phyloP scores from a whole-genome alignment of 805 yeast genomes.

The Diddensiella santjacobensis region DNA sequence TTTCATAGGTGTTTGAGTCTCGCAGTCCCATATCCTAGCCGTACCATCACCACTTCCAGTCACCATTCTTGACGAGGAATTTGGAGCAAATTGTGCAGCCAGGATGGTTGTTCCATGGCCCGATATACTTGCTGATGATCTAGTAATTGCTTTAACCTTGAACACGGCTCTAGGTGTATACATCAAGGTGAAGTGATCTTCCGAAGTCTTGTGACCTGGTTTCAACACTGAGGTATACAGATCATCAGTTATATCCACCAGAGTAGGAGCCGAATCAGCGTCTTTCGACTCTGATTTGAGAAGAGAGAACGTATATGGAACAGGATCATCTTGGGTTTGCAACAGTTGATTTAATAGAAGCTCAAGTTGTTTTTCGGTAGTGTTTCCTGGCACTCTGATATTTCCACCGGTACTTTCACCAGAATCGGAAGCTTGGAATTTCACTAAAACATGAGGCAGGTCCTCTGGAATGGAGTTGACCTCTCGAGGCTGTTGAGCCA shows the following conservation, averaged over 20 bases:
- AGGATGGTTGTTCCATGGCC: conserved; percentile 95
- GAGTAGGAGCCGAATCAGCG: conserved; percentile 28
- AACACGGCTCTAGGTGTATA: conserved; percentile 95
- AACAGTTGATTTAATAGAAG: conserved; percentile 77
- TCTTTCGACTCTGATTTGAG: conserved; percentile 32
- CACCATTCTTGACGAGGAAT: conserved; percentile 76
- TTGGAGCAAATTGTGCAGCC: conserved; percentile 91
- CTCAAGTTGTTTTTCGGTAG: conserved; percentile 81
- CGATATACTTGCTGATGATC: conserved; percentile 87
- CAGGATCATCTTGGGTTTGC: conserved; percentile 57
- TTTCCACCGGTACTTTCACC: conserved; percentile 84
- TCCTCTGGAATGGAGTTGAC: conserved; percentile 66
- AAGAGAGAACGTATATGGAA: conserved; percentile 83
- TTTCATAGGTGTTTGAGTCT: conserved; percentile 84
- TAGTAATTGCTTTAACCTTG: conserved; percentile 84
- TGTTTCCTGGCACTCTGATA: conserved; percentile 85
- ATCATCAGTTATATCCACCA: conserved; percentile 73
- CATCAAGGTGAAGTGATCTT: conserved; percentile 85
- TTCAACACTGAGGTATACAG: conserved; percentile 75
- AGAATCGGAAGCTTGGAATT: conserved; percentile 89
- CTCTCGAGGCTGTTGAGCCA: conserved; percentile 76
- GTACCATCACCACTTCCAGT: conserved; percentile 97
- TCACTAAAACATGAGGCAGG: conserved; percentile 80
- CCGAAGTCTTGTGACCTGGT: conserved; percentile 85
- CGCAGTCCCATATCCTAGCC: conserved; percentile 95